These are phyloP conservation scores for Oryza meyeriana DNA, from an alignment of 176 grass and related monocot genomes.

Conservation along the genomic window DNA sequence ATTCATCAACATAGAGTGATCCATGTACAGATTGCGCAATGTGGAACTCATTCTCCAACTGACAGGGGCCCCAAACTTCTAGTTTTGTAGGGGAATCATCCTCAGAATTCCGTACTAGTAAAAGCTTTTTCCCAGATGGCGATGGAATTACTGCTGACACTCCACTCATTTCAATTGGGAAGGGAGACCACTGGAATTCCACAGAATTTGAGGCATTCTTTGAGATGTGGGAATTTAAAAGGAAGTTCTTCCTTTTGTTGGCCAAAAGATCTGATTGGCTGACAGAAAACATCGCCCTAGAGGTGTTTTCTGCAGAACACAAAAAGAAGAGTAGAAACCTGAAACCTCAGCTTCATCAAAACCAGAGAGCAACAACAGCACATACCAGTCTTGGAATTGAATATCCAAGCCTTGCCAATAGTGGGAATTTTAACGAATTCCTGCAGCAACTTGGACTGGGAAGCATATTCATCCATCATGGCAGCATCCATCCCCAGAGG, in stretches of 20 bases:
- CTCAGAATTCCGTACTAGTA: constrained; percentile 75
- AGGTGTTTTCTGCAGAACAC: constrained; percentile 48
- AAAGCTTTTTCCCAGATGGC: constrained; percentile 73
- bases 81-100: constrained; percentile 75
- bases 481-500: constrained; percentile 56
- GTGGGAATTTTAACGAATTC: constrained; percentile 70
- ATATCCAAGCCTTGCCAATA: constrained; percentile 78
- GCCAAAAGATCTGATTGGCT: constrained; percentile 66
- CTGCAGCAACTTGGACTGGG: constrained; percentile 75
- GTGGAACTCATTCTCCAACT: constrained; percentile 82
- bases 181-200: constrained; percentile 78
- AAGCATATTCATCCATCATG: constrained; percentile 62
- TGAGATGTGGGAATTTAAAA: constrained; percentile 74
- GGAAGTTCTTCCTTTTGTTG: constrained; percentile 61
- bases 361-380: not conserved
- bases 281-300: constrained; percentile 60
- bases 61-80: constrained; percentile 66
- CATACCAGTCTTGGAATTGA: constrained; percentile 69
- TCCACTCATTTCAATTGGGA: constrained; percentile 80
- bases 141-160: constrained; percentile 73
- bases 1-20: constrained; percentile 70
- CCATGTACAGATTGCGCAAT: constrained; percentile 78
- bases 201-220: constrained; percentile 51
- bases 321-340: not conserved
- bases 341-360: not conserved